phyloP scores from a whole-genome alignment of 306 rosid genomes.

The Lagenaria siceraria region DNA sequence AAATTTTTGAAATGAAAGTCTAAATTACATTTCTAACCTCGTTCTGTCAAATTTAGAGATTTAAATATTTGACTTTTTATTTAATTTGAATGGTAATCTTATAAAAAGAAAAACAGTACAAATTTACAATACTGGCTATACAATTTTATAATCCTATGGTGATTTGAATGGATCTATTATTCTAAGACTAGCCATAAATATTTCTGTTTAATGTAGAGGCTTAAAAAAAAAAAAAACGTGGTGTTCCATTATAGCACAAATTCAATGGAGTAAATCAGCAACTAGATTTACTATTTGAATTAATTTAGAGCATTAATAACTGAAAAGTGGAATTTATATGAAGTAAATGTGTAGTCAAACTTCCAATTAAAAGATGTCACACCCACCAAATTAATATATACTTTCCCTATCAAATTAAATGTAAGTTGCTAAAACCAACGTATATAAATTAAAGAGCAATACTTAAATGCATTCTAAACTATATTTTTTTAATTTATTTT shows the following conservation, averaged over 20 bases:
- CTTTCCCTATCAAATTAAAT: background rate
- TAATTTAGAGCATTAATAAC: background rate
- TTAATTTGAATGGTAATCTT: background rate
- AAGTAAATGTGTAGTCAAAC: background rate
- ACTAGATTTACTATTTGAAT: background rate
- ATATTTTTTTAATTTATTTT: no score
- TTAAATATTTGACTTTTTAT: no score
- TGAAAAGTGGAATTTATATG: background rate
- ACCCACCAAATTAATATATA: background rate
- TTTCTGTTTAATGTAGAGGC: background rate
- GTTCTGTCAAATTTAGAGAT: background rate
- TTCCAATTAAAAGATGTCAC: background rate
- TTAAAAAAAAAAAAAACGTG: no score
- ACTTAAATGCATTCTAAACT: no score
- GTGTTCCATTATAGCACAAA: background rate
- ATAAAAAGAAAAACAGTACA: background rate
- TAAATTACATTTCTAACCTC: background rate
- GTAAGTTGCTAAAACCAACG: background rate
- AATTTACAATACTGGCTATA: background rate
- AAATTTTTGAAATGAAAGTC: no score
- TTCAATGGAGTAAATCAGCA: background rate
- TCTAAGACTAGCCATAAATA: background rate
- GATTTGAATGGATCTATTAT: background rate
- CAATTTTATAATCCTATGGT: background rate
- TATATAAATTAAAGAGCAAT: no score